Evolutionary conservation across 768 basidiomycete genomes (phyloP).

Genomic region (Boletus tylopilopsis): DNA sequence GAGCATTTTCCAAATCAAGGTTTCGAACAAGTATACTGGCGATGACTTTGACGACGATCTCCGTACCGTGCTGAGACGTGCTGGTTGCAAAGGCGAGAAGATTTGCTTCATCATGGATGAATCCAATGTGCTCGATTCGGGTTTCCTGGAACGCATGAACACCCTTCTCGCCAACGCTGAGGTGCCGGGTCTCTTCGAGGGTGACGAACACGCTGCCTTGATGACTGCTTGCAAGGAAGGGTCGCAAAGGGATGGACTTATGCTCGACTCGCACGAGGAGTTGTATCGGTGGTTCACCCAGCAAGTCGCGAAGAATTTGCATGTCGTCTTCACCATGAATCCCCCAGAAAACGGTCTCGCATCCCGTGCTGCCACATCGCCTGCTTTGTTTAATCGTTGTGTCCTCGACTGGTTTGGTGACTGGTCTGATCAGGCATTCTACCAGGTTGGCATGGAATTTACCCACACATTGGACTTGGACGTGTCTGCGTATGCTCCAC

Average conservation of each 20-base stretch:
- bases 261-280: constrained; percentile 98
- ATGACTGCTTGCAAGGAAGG: constrained; percentile 99
- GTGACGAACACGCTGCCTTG: constrained; percentile 95
- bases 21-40: constrained; percentile 97
- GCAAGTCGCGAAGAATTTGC: constrained; percentile 96
- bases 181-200: constrained; percentile 99
- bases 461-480: constrained; percentile 93
- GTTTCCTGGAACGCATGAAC: constrained; percentile 99
- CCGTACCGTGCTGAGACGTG: constrained; percentile 87
- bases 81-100: constrained; percentile 98
- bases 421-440: constrained; percentile 98
- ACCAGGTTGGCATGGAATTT: constrained; percentile 97
- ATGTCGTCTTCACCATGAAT: constrained; percentile 99
- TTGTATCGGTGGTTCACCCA: constrained; percentile 98
- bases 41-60: constrained; percentile 99
- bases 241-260: constrained; percentile 96
- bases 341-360: constrained; percentile 95
- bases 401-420: constrained; percentile 99
- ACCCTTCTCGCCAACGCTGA: constrained; percentile 99
- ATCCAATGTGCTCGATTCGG: constrained; percentile 97
- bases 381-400: constrained; percentile 97
- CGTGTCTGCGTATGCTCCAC: constrained; percentile 73
- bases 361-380: constrained; percentile 94
- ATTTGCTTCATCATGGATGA: constrained; percentile 99
- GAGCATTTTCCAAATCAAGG: constrained; percentile 99